phyloP scores from a whole-genome alignment of 2,329 filamentous ascomycete genomes.

The Cladophialophora chaetospira region DNA sequence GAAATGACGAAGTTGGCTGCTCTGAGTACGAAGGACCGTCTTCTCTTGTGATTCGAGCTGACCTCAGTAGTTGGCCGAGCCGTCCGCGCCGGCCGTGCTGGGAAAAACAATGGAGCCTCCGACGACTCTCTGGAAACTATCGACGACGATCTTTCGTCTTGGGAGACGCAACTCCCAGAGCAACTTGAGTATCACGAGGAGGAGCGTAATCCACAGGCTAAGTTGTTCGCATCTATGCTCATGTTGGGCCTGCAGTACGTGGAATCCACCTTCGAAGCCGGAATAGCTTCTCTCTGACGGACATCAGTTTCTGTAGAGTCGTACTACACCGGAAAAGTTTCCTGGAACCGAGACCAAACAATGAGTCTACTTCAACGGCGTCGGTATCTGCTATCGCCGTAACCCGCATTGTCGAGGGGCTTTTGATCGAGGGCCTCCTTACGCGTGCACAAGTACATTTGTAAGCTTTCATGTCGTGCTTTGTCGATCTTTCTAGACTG shows the following conservation, averaged over 20 bases:
- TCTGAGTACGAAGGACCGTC: slow-evolving; percentile 15
- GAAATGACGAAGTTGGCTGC: slow-evolving; percentile 21
- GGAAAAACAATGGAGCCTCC: slow-evolving; percentile 7
- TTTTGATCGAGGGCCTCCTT: slow-evolving; percentile 21
- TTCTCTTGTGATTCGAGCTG: slow-evolving; percentile 9
- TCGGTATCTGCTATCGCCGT: slow-evolving; percentile 25
- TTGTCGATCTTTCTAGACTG: not conserved
- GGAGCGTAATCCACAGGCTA: slow-evolving; percentile 13
- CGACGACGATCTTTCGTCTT: slow-evolving; percentile 18
- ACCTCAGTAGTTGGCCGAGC: slow-evolving; percentile 17
- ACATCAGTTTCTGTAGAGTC: slow-evolving; percentile 18
- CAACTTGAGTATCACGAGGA: slow-evolving; percentile 15
- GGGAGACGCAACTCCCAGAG: slow-evolving; percentile 21
- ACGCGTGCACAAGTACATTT: slow-evolving; percentile 21
- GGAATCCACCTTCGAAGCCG: not conserved
- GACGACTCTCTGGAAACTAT: slow-evolving; percentile 7
- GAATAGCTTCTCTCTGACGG: slow-evolving; percentile 6
- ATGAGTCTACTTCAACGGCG: slow-evolving; percentile 14
- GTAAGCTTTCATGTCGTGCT: slow-evolving; percentile 6
- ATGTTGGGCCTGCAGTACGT: slow-evolving; percentile 20
- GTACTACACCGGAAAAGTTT: slow-evolving; percentile 19
- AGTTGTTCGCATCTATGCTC: slow-evolving; percentile 20
- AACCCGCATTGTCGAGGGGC: slow-evolving; percentile 27
- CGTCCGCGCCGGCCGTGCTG: slow-evolving; percentile 12
- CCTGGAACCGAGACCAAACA: slow-evolving; percentile 14